These are phyloP conservation scores for Flaveria sonorensis DNA, from an alignment of 129 eudicot genomes.

Conservation along the genomic window DNA sequence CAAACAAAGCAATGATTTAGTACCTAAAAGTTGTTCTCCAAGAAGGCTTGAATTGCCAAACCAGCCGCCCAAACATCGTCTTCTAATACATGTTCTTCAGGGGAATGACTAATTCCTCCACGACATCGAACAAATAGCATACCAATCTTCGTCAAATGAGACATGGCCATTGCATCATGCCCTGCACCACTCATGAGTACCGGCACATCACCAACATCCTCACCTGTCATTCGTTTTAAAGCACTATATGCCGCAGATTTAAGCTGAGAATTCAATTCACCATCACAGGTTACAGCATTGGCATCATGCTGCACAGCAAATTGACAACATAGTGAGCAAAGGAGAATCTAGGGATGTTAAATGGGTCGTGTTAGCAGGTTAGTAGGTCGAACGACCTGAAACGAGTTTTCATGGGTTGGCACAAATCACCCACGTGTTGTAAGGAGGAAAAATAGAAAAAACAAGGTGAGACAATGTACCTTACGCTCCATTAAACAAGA, in stretches of 20 bases:
- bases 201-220: conserved; percentile 69
- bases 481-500: conserved; percentile 80
- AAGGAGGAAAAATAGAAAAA: neutral
- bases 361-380: neutral
- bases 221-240: conserved; percentile 65
- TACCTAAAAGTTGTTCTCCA: conserved; percentile 55
- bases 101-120: conserved; percentile 96
- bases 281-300: conserved; percentile 74
- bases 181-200: conserved; percentile 99
- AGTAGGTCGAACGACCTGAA: neutral
- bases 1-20: conserved; percentile 2
- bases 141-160: conserved; percentile 91
- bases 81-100: conserved; percentile 83
- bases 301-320: conserved; percentile 85
- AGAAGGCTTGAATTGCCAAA: conserved; percentile 61
- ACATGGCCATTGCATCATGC: conserved; percentile 99
- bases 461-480: conserved; percentile 43
- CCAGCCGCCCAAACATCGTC: conserved; percentile 96
- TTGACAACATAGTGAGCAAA: conserved; percentile 18
- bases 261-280: conserved; percentile 69
- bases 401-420: neutral
- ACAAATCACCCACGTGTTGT: neutral
- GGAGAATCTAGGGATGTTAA: neutral
- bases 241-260: conserved; percentile 76
- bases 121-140: conserved; percentile 96